Conservation (phyloP, 257 asterid genomes). For the Haberlea rhodopensis region DNA sequence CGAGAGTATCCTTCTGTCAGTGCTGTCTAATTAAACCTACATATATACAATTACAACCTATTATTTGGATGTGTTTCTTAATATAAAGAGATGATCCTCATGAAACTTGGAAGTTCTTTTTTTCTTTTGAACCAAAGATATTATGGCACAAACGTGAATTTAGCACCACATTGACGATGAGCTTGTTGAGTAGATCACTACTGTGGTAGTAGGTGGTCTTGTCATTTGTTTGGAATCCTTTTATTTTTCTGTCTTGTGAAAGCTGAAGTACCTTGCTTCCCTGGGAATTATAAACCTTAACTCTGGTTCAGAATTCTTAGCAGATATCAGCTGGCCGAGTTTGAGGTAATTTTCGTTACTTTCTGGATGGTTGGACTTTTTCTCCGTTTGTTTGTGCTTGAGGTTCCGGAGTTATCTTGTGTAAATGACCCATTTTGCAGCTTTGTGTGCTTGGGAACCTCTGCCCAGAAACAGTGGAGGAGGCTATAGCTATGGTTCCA, state of each 20-base stretch:
- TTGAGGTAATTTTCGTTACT: conserved; percentile 51
- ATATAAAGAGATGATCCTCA: neutral
- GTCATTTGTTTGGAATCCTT: neutral
- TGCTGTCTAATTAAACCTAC: too few species aligned
- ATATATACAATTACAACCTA: too few species aligned
- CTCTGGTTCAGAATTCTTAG: conserved; percentile 69
- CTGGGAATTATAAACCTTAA: conserved; percentile 36
- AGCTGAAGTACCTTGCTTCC: neutral
- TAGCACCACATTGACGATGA: too few species aligned
- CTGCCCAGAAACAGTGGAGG: conserved; percentile 91
- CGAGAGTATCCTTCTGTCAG: conserved; percentile 80
- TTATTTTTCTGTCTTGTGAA: neutral
- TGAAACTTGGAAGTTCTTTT: neutral
- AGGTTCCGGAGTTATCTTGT: neutral
- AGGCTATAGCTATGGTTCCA: conserved; percentile 94
- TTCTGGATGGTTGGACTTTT: too few species aligned
- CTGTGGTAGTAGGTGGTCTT: neutral
- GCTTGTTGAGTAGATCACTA: too few species aligned
- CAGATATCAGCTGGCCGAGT: conserved; percentile 82
- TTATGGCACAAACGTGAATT: neutral
- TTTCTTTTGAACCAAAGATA: neutral
- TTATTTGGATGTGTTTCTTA: neutral
- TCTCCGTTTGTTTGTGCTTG: neutral
- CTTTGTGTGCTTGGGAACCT: conserved; percentile 92
- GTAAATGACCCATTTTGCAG: conserved; percentile 39